Percentiles rank a stretch among this genome's conserved stretches.
Conservation (phyloP, 306 rosid species). For the Potentilla sterilis region DNA sequence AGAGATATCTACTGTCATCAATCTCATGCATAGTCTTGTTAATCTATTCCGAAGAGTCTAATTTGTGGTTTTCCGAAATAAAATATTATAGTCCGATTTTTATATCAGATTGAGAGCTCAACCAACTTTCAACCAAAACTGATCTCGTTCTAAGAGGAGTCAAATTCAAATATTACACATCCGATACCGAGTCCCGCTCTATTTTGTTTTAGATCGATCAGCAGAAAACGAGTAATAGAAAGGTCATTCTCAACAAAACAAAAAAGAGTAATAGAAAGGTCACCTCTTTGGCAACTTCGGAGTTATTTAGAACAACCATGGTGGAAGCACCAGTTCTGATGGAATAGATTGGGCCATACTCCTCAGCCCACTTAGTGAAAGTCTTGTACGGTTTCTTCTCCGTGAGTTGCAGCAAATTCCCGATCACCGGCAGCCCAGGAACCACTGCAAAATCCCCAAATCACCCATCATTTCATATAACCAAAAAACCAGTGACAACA, state of each 20-base stretch:
- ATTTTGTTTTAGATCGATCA: neutral
- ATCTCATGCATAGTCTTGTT: too few species aligned
- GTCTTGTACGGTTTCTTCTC: conserved; percentile 35
- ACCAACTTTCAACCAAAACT: neutral
- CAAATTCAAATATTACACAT: neutral
- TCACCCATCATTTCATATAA: neutral
- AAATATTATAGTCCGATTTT: too few species aligned
- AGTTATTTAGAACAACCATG: conserved; percentile 70
- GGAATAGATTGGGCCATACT: conserved; percentile 73
- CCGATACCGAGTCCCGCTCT: neutral
- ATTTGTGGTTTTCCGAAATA: too few species aligned
- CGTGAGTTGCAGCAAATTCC: conserved; percentile 85
- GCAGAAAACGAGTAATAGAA: neutral
- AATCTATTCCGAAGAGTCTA: too few species aligned
- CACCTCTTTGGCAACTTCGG: conserved; percentile 79
- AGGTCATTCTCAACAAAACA: too few species aligned
- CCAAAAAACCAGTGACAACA: too few species aligned
- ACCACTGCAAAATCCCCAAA: conserved; percentile 44
- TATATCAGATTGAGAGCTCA: neutral
- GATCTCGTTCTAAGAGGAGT: too few species aligned
- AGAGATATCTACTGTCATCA: too few species aligned
- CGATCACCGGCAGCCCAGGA: conserved; percentile 75
- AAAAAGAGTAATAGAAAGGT: too few species aligned
- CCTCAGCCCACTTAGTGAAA: conserved; percentile 61
- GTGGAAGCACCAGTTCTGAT: conserved; percentile 81